A percentile compares a stretch with the other conserved stretches of the same genome.
Evolutionary conservation across 2,329 filamentous ascomycete genomes (phyloP).

Genomic region (Bipolaris cookei): DNA sequence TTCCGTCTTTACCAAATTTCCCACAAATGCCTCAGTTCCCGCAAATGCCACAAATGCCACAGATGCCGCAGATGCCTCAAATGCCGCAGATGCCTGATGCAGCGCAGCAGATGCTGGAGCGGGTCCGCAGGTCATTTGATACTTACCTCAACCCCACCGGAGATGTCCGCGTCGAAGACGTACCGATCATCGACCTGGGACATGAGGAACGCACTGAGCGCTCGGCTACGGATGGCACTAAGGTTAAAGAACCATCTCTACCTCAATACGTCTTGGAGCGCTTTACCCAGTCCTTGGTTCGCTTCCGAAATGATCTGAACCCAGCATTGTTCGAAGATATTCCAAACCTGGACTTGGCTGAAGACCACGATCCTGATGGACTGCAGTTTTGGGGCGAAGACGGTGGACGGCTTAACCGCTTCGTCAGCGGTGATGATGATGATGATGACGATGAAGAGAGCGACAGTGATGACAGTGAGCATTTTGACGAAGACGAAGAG

Average conservation of each 20-base stretch:
- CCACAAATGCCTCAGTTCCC: slow-evolving; percentile 44
- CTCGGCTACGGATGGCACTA: slow-evolving; percentile 45
- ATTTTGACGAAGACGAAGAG: slow-evolving; percentile 42
- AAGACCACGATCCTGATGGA: slow-evolving; percentile 39
- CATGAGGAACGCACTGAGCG: slow-evolving; percentile 43
- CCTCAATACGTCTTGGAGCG: slow-evolving; percentile 56
- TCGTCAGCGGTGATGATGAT: slow-evolving; percentile 33
- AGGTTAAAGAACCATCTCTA: slow-evolving; percentile 48
- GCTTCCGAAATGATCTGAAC: slow-evolving; percentile 55
- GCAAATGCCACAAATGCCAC: slow-evolving; percentile 34
- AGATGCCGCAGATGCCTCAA: slow-evolving; percentile 34
- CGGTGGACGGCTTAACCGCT: slow-evolving; percentile 32
- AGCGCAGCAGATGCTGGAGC: slow-evolving; percentile 46
- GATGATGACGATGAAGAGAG: slow-evolving; percentile 44
- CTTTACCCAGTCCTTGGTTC: slow-evolving; percentile 53
- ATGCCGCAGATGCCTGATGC: slow-evolving; percentile 40
- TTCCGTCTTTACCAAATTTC: slow-evolving; percentile 41
- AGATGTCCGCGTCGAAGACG: slow-evolving; percentile 41
- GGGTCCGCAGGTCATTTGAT: slow-evolving; percentile 50
- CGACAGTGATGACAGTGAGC: slow-evolving; percentile 44
- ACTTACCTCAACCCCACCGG: slow-evolving; percentile 53
- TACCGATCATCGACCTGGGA: slow-evolving; percentile 48
- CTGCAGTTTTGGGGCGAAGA: slow-evolving; percentile 46
- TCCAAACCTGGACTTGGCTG: slow-evolving; percentile 35
- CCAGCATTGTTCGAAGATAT: slow-evolving; percentile 44